Percentiles rank a stretch among this genome's conserved stretches.
Conservation (phyloP, 306 rosid genomes). For the Delonix regia region DNA sequence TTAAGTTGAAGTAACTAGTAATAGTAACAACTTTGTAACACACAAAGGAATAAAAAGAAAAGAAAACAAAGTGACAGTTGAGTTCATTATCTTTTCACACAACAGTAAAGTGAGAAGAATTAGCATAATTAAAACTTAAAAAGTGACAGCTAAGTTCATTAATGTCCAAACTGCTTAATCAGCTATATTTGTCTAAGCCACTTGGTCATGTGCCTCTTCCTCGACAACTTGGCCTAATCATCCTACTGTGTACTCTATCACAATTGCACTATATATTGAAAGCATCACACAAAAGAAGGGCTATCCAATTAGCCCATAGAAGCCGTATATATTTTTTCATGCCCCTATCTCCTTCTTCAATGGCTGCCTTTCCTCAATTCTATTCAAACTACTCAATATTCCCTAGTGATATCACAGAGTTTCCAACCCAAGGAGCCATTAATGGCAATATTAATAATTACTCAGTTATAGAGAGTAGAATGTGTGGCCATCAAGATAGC, state of each 20-base stretch:
- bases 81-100: neutral
- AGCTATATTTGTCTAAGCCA: constrained; percentile 3
- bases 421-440: neutral
- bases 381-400: constrained; percentile 35
- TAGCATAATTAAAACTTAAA: neutral
- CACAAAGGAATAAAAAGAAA: neutral
- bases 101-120: neutral
- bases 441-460: neutral
- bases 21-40: neutral
- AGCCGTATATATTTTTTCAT: neutral
- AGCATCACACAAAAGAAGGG: neutral
- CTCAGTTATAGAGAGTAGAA: constrained; percentile 20
- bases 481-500: constrained; percentile 39
- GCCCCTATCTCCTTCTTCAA: constrained; percentile 28
- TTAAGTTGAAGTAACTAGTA: neutral
- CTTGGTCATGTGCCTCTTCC: constrained; percentile 15
- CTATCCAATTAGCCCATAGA: constrained; percentile 1
- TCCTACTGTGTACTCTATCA: neutral
- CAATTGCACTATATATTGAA: constrained; percentile 15
- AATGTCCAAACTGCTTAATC: neutral
- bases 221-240: constrained; percentile 12
- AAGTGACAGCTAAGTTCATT: neutral
- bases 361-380: constrained; percentile 54
- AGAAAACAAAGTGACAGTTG: neutral
- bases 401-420: constrained; percentile 33